Evolutionary conservation across 805 yeast genomes (phyloP).

Genomic region (Ogataea salicorniae): DNA sequence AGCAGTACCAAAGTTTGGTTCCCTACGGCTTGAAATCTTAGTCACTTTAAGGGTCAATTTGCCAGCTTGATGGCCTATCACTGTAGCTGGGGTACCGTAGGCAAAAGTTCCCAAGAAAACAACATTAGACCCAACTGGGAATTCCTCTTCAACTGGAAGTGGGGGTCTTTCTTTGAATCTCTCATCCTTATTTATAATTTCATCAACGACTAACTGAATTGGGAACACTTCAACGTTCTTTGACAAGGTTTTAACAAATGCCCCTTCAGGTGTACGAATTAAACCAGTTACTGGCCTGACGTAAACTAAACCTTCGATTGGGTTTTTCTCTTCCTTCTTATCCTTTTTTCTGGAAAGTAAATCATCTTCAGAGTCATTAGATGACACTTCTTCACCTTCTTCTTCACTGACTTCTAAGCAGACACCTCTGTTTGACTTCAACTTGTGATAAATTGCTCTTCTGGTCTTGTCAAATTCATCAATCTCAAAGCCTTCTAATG

Average conservation of each 20-base stretch:
- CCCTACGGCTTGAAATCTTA: slow-evolving; percentile 41
- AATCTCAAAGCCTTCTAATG: slow-evolving; percentile 42
- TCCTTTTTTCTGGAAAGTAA: neutral
- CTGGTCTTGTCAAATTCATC: slow-evolving; percentile 41
- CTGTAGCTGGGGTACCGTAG: slow-evolving; percentile 74
- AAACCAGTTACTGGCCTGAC: slow-evolving; percentile 79
- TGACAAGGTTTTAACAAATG: slow-evolving; percentile 68
- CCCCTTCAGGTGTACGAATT: slow-evolving; percentile 64
- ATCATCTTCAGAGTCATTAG: neutral
- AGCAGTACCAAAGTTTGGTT: slow-evolving; percentile 61
- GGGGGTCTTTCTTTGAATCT: slow-evolving; percentile 73
- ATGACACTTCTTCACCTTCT: slow-evolving; percentile 6
- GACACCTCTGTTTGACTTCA: slow-evolving; percentile 51
- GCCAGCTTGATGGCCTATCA: slow-evolving; percentile 49
- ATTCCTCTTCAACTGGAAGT: slow-evolving; percentile 74
- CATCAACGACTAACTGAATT: slow-evolving; percentile 73
- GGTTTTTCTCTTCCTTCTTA: slow-evolving; percentile 10
- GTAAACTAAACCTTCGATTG: slow-evolving; percentile 53
- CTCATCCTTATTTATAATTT: slow-evolving; percentile 65
- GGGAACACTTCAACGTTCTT: slow-evolving; percentile 55
- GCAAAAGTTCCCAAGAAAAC: slow-evolving; percentile 82
- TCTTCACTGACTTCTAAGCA: slow-evolving; percentile 14
- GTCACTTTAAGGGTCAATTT: slow-evolving; percentile 49
- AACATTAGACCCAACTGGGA: slow-evolving; percentile 65
- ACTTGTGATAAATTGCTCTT: slow-evolving; percentile 36